Percentiles rank a stretch among this genome's conserved stretches.
These are phyloP conservation scores for Yamadazyma scolyti DNA, from an alignment of 805 yeast species.

Conservation along the genomic window DNA sequence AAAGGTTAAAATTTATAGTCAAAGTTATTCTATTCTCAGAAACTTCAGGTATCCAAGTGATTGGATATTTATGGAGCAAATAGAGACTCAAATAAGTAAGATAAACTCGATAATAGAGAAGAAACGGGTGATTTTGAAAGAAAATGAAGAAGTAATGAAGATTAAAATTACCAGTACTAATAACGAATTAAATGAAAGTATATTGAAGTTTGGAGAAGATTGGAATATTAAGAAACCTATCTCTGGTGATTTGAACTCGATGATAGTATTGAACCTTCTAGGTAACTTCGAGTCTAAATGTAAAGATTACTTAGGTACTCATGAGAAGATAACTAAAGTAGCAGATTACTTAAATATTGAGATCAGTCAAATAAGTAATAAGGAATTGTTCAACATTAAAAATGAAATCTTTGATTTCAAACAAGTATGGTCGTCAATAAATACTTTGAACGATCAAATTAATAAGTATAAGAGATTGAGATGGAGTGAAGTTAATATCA, in stretches of 20 bases:
- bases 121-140: constrained; percentile 35
- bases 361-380: constrained; percentile 5
- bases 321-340: constrained; percentile 4
- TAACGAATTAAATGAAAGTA: constrained; percentile 26
- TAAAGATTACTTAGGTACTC: constrained; percentile 1
- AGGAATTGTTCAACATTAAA: constrained; percentile 24
- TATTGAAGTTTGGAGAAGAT: constrained; percentile 24
- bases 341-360: constrained; percentile 3
- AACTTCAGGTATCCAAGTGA: constrained; percentile 41
- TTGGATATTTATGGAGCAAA: constrained; percentile 64
- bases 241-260: constrained; percentile 38
- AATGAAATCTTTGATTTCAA: constrained; percentile 56
- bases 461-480: constrained; percentile 34
- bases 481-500: constrained; percentile 51
- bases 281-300: constrained; percentile 19
- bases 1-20: constrained; percentile 1
- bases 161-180: constrained; percentile 41
- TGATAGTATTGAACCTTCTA: constrained; percentile 40
- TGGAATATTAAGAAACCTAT: constrained; percentile 53
- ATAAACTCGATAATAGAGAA: constrained; percentile 33
- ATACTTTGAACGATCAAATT: constrained; percentile 46
- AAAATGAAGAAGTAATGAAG: constrained; percentile 38
- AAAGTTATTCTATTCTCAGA: too few species aligned
- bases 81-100: constrained; percentile 46
- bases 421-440: constrained; percentile 62